A percentile compares a stretch with the other conserved stretches of the same genome.
phyloP scores from a whole-genome alignment of 345 rosid species.

The Eucalyptus melliodora region DNA sequence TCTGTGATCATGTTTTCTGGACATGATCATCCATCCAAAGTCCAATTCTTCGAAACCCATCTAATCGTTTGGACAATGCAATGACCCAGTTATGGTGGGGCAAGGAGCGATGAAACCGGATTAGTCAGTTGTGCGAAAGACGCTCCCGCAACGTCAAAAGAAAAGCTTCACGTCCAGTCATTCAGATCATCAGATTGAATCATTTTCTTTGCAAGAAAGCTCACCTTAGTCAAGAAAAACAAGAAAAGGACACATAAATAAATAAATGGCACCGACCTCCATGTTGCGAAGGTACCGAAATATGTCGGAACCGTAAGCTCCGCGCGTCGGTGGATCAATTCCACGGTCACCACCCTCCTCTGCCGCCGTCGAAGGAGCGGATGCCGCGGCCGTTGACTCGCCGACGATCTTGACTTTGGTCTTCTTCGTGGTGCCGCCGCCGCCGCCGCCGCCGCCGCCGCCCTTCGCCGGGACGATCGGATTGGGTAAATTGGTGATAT shows the following conservation, averaged over 20 bases:
- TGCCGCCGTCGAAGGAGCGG: not conserved
- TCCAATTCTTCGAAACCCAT: not conserved
- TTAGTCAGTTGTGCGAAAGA: too few species aligned
- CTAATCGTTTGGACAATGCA: not conserved
- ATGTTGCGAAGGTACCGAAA: conserved; percentile 32
- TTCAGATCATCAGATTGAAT: not conserved
- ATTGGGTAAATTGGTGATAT: conserved; percentile 1
- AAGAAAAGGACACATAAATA: not conserved
- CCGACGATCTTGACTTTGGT: not conserved
- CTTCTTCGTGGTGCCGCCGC: not conserved
- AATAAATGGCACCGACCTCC: conserved; percentile 23
- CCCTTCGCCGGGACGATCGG: not conserved
- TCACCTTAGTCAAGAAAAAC: not conserved
- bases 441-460: not conserved
- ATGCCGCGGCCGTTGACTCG: not conserved
- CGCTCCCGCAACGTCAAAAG: not conserved
- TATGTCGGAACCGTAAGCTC: conserved; percentile 27
- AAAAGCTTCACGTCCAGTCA: not conserved
- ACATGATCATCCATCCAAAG: not conserved
- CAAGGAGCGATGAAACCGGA: too few species aligned
- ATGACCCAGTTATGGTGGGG: too few species aligned
- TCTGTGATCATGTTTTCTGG: not conserved
- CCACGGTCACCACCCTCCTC: not conserved
- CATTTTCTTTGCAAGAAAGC: not conserved
- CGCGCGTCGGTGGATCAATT: conserved; percentile 45